Conservation (phyloP, 306 rosid genomes). For the Dalbergia cochinchinensis region DNA sequence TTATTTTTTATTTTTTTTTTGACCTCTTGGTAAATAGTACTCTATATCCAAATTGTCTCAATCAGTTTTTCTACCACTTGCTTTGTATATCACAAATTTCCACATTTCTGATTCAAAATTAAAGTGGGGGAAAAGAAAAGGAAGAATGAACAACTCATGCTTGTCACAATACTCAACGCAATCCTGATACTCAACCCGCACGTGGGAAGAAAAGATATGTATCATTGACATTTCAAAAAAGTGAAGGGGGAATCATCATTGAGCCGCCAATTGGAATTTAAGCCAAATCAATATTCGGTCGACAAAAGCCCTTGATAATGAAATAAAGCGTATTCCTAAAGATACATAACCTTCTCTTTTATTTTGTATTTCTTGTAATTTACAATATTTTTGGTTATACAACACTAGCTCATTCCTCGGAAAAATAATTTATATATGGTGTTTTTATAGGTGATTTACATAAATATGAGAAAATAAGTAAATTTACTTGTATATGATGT, state of each 20-base stretch:
- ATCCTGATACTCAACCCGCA: slow-evolving; percentile 1
- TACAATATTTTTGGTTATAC: neutral
- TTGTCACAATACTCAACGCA: slow-evolving; percentile 7
- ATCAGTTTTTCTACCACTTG: slow-evolving; percentile 11
- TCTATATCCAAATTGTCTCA: neutral
- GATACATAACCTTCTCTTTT: neutral
- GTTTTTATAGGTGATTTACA: too few species aligned
- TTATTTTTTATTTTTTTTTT: too few species aligned
- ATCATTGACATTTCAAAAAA: neutral
- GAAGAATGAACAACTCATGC: neutral
- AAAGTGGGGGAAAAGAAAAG: neutral
- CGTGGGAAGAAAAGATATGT: neutral
- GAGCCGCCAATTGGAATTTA: neutral
- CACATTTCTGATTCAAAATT: neutral
- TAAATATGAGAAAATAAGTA: too few species aligned
- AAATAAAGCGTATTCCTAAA: neutral
- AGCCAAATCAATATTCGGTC: neutral
- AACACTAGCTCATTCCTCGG: neutral
- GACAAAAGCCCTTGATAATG: neutral
- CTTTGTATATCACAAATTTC: slow-evolving; percentile 7
- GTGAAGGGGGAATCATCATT: neutral
- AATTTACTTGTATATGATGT: too few species aligned
- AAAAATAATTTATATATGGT: too few species aligned
- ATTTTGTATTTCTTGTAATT: neutral
- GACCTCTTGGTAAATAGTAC: slow-evolving; percentile 22